Evolutionary conservation across 2,329 filamentous ascomycete species (phyloP), one percentile per base, ranked within the genome.

Genomic region (Hymenoscyphus infarciens): DNA sequence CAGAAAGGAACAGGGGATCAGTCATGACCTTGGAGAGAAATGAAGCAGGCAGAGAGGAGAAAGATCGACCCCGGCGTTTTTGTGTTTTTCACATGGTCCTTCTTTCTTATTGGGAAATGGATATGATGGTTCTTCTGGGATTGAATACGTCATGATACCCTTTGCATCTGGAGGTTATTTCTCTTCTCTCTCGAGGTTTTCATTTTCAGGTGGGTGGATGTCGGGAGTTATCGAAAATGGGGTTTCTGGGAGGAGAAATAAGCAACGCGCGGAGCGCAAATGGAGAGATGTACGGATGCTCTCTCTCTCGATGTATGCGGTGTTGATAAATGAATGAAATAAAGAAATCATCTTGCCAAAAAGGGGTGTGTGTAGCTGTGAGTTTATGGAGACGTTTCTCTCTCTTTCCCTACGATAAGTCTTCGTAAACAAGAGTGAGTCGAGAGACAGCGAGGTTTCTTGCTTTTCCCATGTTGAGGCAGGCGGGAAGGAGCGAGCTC

Each of bases 101-200:
- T 45, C 25, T 49, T 49, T 19, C 3, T 11, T 22, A 35, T 35
- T 15, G 45, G 42, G 25, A 54, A 54, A 56, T 57, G 59, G 54
- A 60, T 60, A 61, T 60, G 58, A 54, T 60, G 56, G 42, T 55
- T 60, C 57, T 22, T 35, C 33, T 10, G 57, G 57, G 42, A 49
- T 49, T 60, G 52, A 54, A 63, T 27, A 52, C 45, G 58, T 61
- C 59, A 61, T 56, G 59, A 61, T 61, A 61, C 59, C 59, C 59
- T 35, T 49, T 49, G 42, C 42, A 49, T 49, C 42, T 49, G 42
- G 42, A 49, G 42, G 19, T 49, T 49, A 13, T 11, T 49, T 49
- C 11, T 49, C 25, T 13, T 22, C 8, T 22, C n/a, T 22, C 3
- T 22, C 8, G 33, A 35, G 33, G 13, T 22, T 49, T 49, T 49